phyloP scores from a whole-genome alignment of 108 stramenopile genomes.

The Parmales sp. region DNA sequence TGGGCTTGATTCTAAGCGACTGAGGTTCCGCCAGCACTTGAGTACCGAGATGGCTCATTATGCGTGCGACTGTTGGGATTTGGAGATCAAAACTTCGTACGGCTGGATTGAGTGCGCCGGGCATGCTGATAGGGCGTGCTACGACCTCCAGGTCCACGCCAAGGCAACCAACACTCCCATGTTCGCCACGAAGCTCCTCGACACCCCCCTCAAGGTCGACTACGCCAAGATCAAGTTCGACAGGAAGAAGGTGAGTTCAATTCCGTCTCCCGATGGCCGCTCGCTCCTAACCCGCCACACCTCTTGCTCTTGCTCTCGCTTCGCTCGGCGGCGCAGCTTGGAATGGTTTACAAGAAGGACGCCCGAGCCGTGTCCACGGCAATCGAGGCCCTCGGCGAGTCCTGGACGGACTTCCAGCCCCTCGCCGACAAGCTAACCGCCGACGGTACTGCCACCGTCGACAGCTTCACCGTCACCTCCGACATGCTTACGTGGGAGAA shows the following conservation, averaged over 20 bases:
- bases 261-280: too few species aligned
- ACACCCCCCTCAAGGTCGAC: slow-evolving; percentile 65
- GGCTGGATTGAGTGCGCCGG: slow-evolving; percentile 99
- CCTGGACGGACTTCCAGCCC: slow-evolving; percentile 79
- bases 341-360: slow-evolving; percentile 80
- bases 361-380: slow-evolving; percentile 77
- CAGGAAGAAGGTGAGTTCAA: too few species aligned
- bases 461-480: slow-evolving; percentile 76
- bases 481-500: slow-evolving; percentile 85
- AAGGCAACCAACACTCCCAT: slow-evolving; percentile 89
- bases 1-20: slow-evolving; percentile 82
- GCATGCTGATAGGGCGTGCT: slow-evolving; percentile 98
- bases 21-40: slow-evolving; percentile 98
- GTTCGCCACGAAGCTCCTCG: slow-evolving; percentile 79
- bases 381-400: slow-evolving; percentile 82
- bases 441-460: slow-evolving; percentile 72
- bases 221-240: slow-evolving; percentile 78
- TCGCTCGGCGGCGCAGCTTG: too few species aligned
- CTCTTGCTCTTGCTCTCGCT: too few species aligned
- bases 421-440: slow-evolving; percentile 73
- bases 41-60: slow-evolving; percentile 99
- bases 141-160: slow-evolving; percentile 91
- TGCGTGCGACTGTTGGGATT: slow-evolving; percentile 99
- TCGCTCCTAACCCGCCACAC: too few species aligned
- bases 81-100: slow-evolving; percentile 92